Conservation (phyloP, 768 basidiomycete genomes). For the Podaxis pistillaris region DNA sequence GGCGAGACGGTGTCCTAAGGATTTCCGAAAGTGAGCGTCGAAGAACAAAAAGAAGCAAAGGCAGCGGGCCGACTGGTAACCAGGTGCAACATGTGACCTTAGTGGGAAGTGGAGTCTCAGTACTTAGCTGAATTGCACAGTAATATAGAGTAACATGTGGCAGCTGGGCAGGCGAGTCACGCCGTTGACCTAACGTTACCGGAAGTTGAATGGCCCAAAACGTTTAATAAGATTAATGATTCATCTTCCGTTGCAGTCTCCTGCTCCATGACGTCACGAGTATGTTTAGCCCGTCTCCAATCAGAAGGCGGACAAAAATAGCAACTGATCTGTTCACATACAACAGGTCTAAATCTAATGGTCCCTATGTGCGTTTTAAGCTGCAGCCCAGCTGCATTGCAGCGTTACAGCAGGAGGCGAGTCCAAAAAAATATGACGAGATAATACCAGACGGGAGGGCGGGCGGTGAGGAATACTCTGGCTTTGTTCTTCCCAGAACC, state of each 20-base stretch:
- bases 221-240: not conserved
- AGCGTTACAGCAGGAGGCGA: no score
- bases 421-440: no score
- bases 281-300: not conserved
- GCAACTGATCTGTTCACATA: not conserved
- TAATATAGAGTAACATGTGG: not conserved
- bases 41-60: no score
- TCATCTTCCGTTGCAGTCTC: not conserved
- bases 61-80: no score
- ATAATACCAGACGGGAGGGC: not conserved
- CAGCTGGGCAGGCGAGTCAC: not conserved
- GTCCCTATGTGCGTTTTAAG: not conserved
- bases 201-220: not conserved
- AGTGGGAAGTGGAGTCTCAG: no score
- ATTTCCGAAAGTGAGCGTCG: no score
- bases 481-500: not conserved
- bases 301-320: not conserved
- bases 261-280: conserved; percentile 9
- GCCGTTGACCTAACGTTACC: not conserved
- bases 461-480: not conserved
- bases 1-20: no score
- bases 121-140: no score
- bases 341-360: not conserved
- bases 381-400: no score
- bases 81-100: no score